Percentiles rank a stretch among this genome's conserved stretches.
Evolutionary conservation across 2,329 filamentous ascomycete species (phyloP).

Genomic region (Dactylellina parvicollis): DNA sequence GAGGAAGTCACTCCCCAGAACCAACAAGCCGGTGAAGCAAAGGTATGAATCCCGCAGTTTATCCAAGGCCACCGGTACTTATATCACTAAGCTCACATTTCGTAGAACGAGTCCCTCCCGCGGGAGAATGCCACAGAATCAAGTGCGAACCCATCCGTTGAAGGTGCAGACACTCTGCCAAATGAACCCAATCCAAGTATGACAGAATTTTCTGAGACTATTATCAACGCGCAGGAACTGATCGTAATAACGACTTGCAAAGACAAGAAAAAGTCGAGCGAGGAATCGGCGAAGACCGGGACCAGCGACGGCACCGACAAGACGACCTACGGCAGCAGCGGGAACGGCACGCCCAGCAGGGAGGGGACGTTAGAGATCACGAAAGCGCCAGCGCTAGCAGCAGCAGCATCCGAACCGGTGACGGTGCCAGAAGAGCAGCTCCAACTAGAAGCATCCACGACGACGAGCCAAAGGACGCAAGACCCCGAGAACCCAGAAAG

Average conservation of each 20-base stretch:
- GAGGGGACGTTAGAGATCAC: neutral
- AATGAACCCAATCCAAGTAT: constrained; percentile 51
- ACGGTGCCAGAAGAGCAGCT: neutral
- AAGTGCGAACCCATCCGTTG: constrained; percentile 24
- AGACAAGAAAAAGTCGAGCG: constrained; percentile 44
- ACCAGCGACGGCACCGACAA: constrained; percentile 24
- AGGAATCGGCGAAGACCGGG: constrained; percentile 17
- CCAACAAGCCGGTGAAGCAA: neutral
- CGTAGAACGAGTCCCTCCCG: neutral
- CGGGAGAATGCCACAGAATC: neutral
- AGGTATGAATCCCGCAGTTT: constrained; percentile 1
- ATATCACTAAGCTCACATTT: constrained; percentile 1
- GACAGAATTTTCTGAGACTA: constrained; percentile 52
- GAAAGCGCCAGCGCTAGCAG: neutral
- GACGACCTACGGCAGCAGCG: constrained; percentile 39
- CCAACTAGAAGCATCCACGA: constrained; percentile 33
- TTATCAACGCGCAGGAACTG: constrained; percentile 37
- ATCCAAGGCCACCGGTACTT: neutral
- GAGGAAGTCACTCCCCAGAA: neutral
- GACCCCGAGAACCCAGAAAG: constrained; percentile 17
- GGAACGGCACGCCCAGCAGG: constrained; percentile 10
- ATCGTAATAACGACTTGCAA: constrained; percentile 47
- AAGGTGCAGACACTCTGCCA: constrained; percentile 53
- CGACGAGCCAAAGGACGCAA: constrained; percentile 13
- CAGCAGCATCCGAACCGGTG: neutral